Percentiles rank a stretch among this genome's conserved stretches.
These are phyloP conservation scores for Dothideomycetes sp. DNA, from an alignment of 2,329 filamentous ascomycete genomes.

Conservation along the genomic window DNA sequence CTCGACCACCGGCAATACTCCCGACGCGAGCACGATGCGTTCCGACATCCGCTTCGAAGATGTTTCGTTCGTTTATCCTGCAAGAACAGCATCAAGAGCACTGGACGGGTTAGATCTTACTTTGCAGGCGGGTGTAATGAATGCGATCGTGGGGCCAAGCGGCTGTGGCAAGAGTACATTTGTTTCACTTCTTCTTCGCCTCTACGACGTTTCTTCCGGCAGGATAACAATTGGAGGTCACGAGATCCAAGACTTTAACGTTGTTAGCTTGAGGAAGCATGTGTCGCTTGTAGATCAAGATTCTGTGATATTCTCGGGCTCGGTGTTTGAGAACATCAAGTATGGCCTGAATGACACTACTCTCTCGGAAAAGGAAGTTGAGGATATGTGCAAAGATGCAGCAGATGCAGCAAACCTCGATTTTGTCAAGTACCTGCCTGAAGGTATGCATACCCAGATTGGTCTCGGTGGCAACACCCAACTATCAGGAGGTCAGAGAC, in stretches of 20 bases:
- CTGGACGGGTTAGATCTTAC: constrained; percentile 26
- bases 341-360: constrained; percentile 21
- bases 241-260: constrained; percentile 27
- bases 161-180: constrained; percentile 35
- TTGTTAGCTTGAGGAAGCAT: constrained; percentile 26
- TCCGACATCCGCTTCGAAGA: constrained; percentile 24
- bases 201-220: constrained; percentile 31
- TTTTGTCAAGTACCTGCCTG: constrained; percentile 32
- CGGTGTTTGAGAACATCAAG: constrained; percentile 33
- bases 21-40: constrained; percentile 8
- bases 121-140: constrained; percentile 29
- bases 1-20: constrained; percentile 16
- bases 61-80: constrained; percentile 34
- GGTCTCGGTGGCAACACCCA: constrained; percentile 27
- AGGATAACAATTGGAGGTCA: constrained; percentile 26
- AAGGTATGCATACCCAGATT: constrained; percentile 33
- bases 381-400: constrained; percentile 19
- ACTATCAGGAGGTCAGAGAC: constrained; percentile 35
- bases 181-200: constrained; percentile 29
- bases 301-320: constrained; percentile 32
- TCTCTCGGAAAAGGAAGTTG: constrained; percentile 14
- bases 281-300: constrained; percentile 36
- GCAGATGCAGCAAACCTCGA: constrained; percentile 29
- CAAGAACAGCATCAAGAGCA: constrained; percentile 28
- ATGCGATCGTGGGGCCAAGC: constrained; percentile 34